Conservation (phyloP, 148 eudicot genomes). For the Rheum nobile region DNA sequence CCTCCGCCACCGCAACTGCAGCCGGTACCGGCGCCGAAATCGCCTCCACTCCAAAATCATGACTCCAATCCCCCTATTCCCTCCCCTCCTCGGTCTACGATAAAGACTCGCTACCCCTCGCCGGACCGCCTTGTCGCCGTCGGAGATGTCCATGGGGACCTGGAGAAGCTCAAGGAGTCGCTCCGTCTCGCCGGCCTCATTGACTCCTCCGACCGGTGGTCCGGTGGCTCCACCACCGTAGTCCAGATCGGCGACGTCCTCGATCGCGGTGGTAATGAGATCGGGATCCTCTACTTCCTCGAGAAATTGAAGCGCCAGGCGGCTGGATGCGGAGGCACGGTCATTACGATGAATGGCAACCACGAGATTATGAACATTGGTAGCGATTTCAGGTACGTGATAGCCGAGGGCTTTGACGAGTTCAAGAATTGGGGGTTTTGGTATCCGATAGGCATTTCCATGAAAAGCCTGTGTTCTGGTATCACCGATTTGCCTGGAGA, state of each 20-base stretch:
- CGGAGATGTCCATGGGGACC: slow-evolving; percentile 92
- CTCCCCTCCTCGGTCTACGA: neutral
- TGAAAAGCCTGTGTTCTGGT: slow-evolving; percentile 43
- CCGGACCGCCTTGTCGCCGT: slow-evolving; percentile 66
- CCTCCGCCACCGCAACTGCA: slow-evolving; percentile 4
- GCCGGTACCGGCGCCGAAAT: neutral
- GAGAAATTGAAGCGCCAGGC: slow-evolving; percentile 72
- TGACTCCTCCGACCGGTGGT: slow-evolving; percentile 50
- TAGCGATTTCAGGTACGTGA: slow-evolving; percentile 60
- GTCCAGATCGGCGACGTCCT: slow-evolving; percentile 91
- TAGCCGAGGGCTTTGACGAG: slow-evolving; percentile 37
- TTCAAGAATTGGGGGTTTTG: slow-evolving; percentile 72
- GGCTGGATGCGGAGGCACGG: slow-evolving; percentile 31
- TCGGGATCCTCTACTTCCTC: slow-evolving; percentile 52
- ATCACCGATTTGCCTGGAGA: slow-evolving; percentile 19
- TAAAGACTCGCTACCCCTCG: slow-evolving; percentile 32
- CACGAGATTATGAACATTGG: slow-evolving; percentile 87
- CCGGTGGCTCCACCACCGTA: slow-evolving; percentile 59
- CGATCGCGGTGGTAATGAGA: slow-evolving; percentile 82
- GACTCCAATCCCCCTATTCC: slow-evolving; percentile 4
- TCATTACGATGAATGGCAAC: slow-evolving; percentile 84
- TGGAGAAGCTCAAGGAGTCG: slow-evolving; percentile 53
- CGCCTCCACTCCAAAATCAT: slow-evolving; percentile 19
- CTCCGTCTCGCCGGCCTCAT: slow-evolving; percentile 56
- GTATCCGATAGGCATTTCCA: slow-evolving; percentile 47